Evolutionary conservation across 768 basidiomycete genomes (phyloP).

Genomic region (Boletus sp.): DNA sequence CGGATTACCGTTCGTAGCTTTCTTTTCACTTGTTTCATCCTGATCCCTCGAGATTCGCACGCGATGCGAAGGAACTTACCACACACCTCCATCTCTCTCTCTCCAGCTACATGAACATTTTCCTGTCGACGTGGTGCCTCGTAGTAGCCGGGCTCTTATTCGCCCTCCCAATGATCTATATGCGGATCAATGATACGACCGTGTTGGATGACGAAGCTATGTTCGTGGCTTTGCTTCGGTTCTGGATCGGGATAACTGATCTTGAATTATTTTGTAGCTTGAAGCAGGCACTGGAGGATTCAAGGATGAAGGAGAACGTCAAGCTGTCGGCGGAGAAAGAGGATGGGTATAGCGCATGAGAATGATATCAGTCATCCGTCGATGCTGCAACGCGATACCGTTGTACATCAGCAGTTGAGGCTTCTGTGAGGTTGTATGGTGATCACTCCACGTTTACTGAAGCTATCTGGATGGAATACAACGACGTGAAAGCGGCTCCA

Average conservation of each 20-base stretch:
- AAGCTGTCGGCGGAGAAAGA: not conserved
- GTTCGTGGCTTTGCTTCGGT: constrained; percentile 36
- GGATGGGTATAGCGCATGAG: not conserved
- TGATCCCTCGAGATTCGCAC: not conserved
- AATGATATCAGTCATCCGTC: not conserved
- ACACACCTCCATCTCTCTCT: not conserved
- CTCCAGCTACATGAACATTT: constrained; percentile 61
- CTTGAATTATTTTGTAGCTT: not conserved
- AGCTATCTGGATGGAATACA: too few relatives aligned
- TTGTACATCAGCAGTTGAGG: not conserved
- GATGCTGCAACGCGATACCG: not conserved
- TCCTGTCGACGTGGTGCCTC: constrained; percentile 68
- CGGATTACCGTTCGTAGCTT: constrained; percentile 54
- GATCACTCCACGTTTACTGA: too few relatives aligned
- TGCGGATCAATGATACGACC: constrained; percentile 59
- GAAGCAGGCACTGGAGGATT: constrained; percentile 2
- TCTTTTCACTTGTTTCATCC: not conserved
- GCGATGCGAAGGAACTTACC: not conserved
- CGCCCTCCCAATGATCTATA: constrained; percentile 69
- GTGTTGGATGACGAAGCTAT: constrained; percentile 53
- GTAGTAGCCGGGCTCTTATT: constrained; percentile 62
- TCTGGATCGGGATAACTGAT: not conserved
- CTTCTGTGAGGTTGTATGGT: too few relatives aligned
- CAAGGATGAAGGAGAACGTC: not conserved
- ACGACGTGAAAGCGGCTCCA: too few relatives aligned